phyloP scores from a whole-genome alignment of 2,329 filamentous ascomycete species.

The Corniculantispora saksenae region DNA sequence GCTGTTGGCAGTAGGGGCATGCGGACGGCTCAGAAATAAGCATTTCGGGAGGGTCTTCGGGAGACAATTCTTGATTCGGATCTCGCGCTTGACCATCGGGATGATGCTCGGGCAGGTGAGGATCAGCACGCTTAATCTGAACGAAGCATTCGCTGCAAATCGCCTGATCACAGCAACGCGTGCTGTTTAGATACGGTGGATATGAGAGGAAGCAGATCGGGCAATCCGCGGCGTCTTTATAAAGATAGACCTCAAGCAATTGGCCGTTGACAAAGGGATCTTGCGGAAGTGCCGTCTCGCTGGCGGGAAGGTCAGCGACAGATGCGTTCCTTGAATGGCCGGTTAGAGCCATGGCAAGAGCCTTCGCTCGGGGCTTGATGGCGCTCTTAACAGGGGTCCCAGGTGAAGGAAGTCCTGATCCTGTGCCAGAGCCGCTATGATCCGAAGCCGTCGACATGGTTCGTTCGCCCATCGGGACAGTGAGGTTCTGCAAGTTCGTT shows the following conservation, averaged over 20 bases:
- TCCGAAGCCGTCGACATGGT: slow-evolving; percentile 82
- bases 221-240: slow-evolving; percentile 88
- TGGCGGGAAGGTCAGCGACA: slow-evolving; percentile 69
- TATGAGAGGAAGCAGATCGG: slow-evolving; percentile 97
- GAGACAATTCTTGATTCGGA: slow-evolving; percentile 38
- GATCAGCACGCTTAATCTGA: slow-evolving; percentile 93
- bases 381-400: slow-evolving; percentile 48
- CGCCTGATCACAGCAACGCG: slow-evolving; percentile 89
- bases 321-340: slow-evolving; percentile 72
- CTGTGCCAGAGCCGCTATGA: slow-evolving; percentile 59
- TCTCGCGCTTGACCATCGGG: slow-evolving; percentile 46
- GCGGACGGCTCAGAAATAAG: slow-evolving; percentile 88
- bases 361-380: slow-evolving; percentile 85
- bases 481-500: slow-evolving; percentile 66
- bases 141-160: slow-evolving; percentile 99
- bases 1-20: slow-evolving; percentile 92
- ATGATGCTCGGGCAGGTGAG: slow-evolving; percentile 80
- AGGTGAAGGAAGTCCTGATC: slow-evolving; percentile 57
- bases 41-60: slow-evolving; percentile 59
- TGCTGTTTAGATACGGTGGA: slow-evolving; percentile 90
- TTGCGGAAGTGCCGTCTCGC: slow-evolving; percentile 76
- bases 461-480: slow-evolving; percentile 74
- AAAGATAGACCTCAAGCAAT: slow-evolving; percentile 86
- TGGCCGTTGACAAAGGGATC: slow-evolving; percentile 95
- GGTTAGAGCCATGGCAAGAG: slow-evolving; percentile 77